Conservation (phyloP, 805 yeast species). For the Metschnikowia orientalis region DNA sequence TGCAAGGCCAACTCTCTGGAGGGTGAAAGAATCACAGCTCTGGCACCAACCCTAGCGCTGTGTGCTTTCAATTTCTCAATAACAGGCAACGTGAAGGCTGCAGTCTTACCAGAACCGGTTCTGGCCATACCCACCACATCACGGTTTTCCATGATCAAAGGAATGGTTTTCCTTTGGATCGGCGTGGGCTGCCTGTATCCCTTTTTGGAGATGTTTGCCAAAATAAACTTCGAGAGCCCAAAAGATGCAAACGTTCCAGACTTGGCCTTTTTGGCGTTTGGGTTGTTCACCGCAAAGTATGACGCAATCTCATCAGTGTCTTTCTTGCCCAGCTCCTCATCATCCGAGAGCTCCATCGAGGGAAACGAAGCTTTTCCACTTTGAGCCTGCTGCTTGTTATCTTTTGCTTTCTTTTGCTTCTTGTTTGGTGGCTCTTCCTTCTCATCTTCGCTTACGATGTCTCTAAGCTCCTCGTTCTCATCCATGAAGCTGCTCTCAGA, state of each 20-base stretch:
- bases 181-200: slow-evolving; percentile 97
- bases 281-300: slow-evolving; percentile 39
- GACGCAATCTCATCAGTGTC: slow-evolving; percentile 46
- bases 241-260: slow-evolving; percentile 85
- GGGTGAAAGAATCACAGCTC: slow-evolving; percentile 89
- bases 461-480: slow-evolving; percentile 25
- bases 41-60: slow-evolving; percentile 79
- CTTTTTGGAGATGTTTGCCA: slow-evolving; percentile 68
- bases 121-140: slow-evolving; percentile 99
- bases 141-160: slow-evolving; percentile 76
- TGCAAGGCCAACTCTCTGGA: slow-evolving; percentile 95
- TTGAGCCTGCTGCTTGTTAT: slow-evolving; percentile 16
- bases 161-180: slow-evolving; percentile 93
- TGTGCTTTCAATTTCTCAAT: slow-evolving; percentile 80
- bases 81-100: slow-evolving; percentile 90
- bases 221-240: slow-evolving; percentile 71
- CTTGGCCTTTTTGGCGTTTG: slow-evolving; percentile 54
- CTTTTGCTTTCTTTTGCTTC: slow-evolving; percentile 24
- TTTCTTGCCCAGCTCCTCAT: slow-evolving; percentile 28
- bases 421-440: slow-evolving; percentile 25
- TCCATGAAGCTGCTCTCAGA: slow-evolving; percentile 8
- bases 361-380: too few relatives aligned
- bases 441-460: slow-evolving; percentile 49
- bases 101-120: slow-evolving; percentile 98
- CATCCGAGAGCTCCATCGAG: slow-evolving; percentile 48